Conservation (phyloP, 2,329 filamentous ascomycete genomes). For the Proliferodiscus dingleyae region DNA sequence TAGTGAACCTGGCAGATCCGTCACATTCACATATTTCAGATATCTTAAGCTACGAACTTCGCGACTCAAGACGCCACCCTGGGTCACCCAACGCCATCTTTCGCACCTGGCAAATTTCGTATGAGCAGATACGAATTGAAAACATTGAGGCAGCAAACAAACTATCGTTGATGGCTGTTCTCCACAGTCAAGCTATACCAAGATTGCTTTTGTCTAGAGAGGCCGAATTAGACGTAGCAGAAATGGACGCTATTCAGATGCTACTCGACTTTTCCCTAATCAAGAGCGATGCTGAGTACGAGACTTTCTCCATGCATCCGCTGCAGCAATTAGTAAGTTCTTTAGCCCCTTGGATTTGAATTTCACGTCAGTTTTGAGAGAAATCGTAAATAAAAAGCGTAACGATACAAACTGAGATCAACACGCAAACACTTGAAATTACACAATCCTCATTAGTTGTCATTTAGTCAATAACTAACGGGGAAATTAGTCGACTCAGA, state of each 20-base stretch:
- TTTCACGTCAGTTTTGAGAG: too few relatives aligned
- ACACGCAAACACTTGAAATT: too few relatives aligned
- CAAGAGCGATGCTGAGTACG: not conserved
- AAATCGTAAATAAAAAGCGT: too few relatives aligned
- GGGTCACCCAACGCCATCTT: conserved; percentile 31
- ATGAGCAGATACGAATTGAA: conserved; percentile 31
- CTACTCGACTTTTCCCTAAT: conserved; percentile 37
- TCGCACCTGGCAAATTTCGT: conserved; percentile 33
- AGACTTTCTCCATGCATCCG: conserved; percentile 16
- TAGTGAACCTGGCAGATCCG: too few relatives aligned
- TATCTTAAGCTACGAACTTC: conserved; percentile 27
- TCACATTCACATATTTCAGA: too few relatives aligned
- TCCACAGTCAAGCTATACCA: conserved; percentile 16
- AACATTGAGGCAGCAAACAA: conserved; percentile 9
- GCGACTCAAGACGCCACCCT: conserved; percentile 31
- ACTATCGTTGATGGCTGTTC: conserved; percentile 12
- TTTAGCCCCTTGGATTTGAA: too few relatives aligned
- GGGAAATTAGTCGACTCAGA: too few relatives aligned
- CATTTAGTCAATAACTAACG: too few relatives aligned
- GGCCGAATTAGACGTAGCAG: conserved; percentile 7
- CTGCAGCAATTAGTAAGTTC: conserved; percentile 18
- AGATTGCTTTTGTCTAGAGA: conserved; percentile 2
- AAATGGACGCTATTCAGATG: conserved; percentile 31
- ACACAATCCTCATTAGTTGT: too few relatives aligned
- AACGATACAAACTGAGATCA: too few relatives aligned